Base-by-base conservation (phyloP, 2,329 filamentous ascomycete genomes). In the Calonectria honghensis region DNA sequence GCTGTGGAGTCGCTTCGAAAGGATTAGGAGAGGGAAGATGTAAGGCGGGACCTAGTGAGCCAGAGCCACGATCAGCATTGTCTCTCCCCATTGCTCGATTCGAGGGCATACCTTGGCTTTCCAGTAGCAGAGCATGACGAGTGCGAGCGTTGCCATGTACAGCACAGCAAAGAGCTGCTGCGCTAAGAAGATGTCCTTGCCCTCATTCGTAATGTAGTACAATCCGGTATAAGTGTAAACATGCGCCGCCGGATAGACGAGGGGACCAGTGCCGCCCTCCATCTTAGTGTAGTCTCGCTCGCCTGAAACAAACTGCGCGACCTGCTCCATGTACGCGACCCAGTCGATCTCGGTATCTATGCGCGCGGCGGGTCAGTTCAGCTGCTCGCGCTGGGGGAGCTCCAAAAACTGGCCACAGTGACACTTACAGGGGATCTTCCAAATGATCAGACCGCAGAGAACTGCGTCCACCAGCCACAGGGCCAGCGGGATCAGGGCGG, bases 341-440 rank as follows among this genome's bases (percentile, higher is more conserved):
- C 96, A 99, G 86, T 99, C 97, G 82, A 99, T 99, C 85, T 99
- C 97, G 54, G 97, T 99, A 84, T 99, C 97, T 90, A 78, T 63
- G 57, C 37, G 35, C 41, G 16, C 10, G 14, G 4, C 39, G 41
- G 24, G 65, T 79, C 57, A 78, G 75, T 63, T 75, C 11, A 41
- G 24, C 24, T 9, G 66, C 27, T 24, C 61, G 18, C n/a, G n/a
- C 35, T 16, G 32, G 37, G 39, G 29, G n/a, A 35, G 61, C 27
- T 16, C 2, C 2, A 31, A 32, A 29, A 3, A 6, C 50, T n/a
- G n/a, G 64, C 20, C n/a, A 63, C 41, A 32, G 66, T 31, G 27
- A 48, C 70, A 68, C 93, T 87, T 88, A 98, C 96, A 98, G 51
- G 96, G 93, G 73, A 98, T 90, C 84, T 93, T 96, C 90, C 92